Base-by-base conservation (phyloP, 164 flowering plant genomes). In the Nelumbo lutea region DNA sequence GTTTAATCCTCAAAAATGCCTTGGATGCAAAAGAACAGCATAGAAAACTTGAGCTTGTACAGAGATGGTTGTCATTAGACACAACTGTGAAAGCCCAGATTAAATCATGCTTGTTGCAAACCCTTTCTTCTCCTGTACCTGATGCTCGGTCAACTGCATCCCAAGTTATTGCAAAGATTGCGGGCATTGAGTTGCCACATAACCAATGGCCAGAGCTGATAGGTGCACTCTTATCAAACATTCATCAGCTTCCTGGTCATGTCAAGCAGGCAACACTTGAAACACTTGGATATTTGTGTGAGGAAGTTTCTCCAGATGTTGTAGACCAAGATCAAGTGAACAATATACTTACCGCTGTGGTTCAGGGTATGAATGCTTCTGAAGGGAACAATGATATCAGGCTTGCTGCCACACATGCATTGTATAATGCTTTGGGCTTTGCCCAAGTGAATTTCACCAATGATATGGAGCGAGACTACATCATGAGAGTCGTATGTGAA, bases 401-500 rank as follows among this genome's bases (percentile, higher is more conserved):
- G 66, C 86, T 86, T 75, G 88, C 89, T 74, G 89, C 92, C 15
- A 82, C 88, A 1, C 64, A 82, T 6, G 87, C 92, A 42, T 59
- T 88, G 27, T 82, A 83, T 68, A 88, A 86, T 78, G 92, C 92
- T 38, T 61, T 86, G 46, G 80, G 87, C 1, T 88, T 88, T 80
- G 90, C 92, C 42, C 88, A 84, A 55, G 86, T 82, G 46, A 88
- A 88, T 64, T 88, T 88, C 62, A 75, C 74, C 40, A 88, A 86
- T 74, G 88, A 86, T 77, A 82, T 82, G 84, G 92, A 88, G 77
- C 83, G 92, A 42, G 90, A 88, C 78, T 88, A 86, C 73, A 86
- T 88, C n/a, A 86, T 88, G 89, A 87, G 84, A 74, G 88, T 87
- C 65, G 86, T 87, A 8, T 87, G 89, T 72, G 92, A 87, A 79